Evolutionary conservation across 805 yeast genomes (phyloP), one percentile per base, ranked within the genome.

Genomic region (Candida incommunis): DNA sequence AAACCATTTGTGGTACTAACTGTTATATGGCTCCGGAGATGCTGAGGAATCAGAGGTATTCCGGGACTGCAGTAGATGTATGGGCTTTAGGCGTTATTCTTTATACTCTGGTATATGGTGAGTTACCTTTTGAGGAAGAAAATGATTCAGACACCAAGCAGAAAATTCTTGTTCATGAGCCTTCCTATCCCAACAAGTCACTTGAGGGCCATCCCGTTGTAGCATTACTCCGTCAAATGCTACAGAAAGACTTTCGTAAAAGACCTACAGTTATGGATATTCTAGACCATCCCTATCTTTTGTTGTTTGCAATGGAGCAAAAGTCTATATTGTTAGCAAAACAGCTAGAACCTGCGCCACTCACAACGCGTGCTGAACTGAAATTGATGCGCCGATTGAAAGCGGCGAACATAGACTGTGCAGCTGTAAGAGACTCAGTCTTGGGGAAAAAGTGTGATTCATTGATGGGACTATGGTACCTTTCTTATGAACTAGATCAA

Each of bases 21-120:
- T 94, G 86, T 2, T 90, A 90, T 59, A 88, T 90, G 95, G 96
- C 98, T 0, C 98, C 98, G 0, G 98, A 90, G 58, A 67, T 92
- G 49, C 67, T 88, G 16, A 67, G 69, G 45, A 71, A 78, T 49
- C 72, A 75, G 48, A 77, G 78, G 41, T 87, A 87, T 59, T 77
- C 78, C 37, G 97, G 96, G 0, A 79, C 81, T 53, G 57, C 66
- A 3, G 77, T 79, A 2, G 98, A 90, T 59, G 77, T 83, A 4
- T 90, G 98, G 98, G 76, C 96, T 0, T 63, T 90, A 50, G 98
- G 98, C 0, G 75, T 92, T 9, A 86, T 92, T 15, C 63, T 90
- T 5, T 92, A 80, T 58, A 87, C 96, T 0, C 69, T 90, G 72
- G 56, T 85, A 0, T 76, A 80, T 46, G 96, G 96, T 0, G 76